Base-by-base conservation (phyloP, 106 monocot genomes). In the Amphibolis antarctica region DNA sequence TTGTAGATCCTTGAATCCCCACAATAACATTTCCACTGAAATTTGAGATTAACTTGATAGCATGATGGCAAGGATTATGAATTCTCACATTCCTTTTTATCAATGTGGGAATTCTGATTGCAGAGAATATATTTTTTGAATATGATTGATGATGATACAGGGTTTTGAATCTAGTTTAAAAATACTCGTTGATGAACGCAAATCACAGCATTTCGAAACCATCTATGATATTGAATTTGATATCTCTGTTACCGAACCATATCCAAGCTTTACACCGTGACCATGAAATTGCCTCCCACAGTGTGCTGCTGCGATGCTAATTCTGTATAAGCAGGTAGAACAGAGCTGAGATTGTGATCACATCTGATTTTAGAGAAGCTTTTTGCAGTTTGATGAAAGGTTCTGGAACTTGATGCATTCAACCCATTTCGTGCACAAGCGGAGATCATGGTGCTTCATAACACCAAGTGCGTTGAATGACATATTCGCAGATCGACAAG, bases 81-180 rank as follows among this genome's bases (percentile, higher is more conserved):
- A 86, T 69, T 49, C 94, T 86, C 21, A 89, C 77, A 75, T 94
- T 94, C 78, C 86, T 94, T 71, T 80, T 94, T 2, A 94, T 75
- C 9, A 94, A 53, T 43, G 89, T 64, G 0, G 84, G 83, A 7
- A 22, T 74, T 59, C 94, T 78, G 13, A 82, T 42, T 67, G 61
- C 26, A 0, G 94, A 66, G 9, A 86, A 96, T 54, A 96, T 96
- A n/a, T 44, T 89, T 26, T 2, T 83, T 73, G 62, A 73, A 89
- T 17, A 79, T 64, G 43, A 82, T 70, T 24, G 63, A 19, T 14
- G 19, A 18, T 64, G 20, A 45, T 13, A 46, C 63, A 42, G 20
- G 11, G 23, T 25, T n/a, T n/a, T n/a, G n/a, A n/a, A n/a, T n/a
- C n/a, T n/a, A n/a, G n/a, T n/a, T n/a, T n/a, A 25, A 24, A 56